Evolutionary conservation across 176 grass and related monocot species (phyloP).

Genomic region (Cenchrus fungigraminus): DNA sequence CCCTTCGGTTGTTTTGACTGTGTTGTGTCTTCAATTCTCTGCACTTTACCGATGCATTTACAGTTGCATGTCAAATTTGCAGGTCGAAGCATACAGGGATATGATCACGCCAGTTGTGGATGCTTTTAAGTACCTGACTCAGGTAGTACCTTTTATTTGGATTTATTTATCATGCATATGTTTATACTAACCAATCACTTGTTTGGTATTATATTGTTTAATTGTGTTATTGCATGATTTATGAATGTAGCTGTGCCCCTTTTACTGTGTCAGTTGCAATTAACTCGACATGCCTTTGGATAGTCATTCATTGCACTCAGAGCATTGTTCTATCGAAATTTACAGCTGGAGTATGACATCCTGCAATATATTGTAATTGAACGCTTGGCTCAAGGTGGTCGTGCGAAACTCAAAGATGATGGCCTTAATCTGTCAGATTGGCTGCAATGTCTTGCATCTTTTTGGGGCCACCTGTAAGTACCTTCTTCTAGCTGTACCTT

Average conservation of each 20-base stretch:
- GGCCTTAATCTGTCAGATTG: constrained; percentile 98
- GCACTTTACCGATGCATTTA: background rate
- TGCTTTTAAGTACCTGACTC: constrained; percentile 99
- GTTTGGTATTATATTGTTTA: background rate
- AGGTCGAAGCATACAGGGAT: constrained; percentile 99
- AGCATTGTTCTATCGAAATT: constrained; percentile 35
- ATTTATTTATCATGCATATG: constrained; percentile 36
- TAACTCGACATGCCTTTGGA: constrained; percentile 24
- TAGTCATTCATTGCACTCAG: constrained; percentile 24
- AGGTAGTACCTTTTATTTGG: constrained; percentile 56
- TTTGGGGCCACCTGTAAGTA: constrained; percentile 98
- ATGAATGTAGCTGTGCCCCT: constrained; percentile 2
- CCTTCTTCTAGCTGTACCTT: constrained; percentile 28
- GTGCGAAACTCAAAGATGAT: constrained; percentile 97
- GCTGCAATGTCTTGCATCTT: constrained; percentile 99
- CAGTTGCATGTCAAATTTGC: constrained; percentile 43
- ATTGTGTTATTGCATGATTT: background rate
- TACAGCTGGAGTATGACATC: constrained; percentile 98
- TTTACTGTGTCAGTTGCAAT: constrained; percentile 19
- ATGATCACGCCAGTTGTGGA: constrained; percentile 99
- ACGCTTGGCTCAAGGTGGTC: constrained; percentile 93
- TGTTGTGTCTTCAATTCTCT: background rate
- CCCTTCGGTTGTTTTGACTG: background rate
- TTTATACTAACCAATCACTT: background rate
- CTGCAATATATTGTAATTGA: constrained; percentile 99